A percentile compares a stretch with the other conserved stretches of the same genome.
phyloP scores from a whole-genome alignment of 768 basidiomycete species.

The Sistotremastrum niveocremeum region DNA sequence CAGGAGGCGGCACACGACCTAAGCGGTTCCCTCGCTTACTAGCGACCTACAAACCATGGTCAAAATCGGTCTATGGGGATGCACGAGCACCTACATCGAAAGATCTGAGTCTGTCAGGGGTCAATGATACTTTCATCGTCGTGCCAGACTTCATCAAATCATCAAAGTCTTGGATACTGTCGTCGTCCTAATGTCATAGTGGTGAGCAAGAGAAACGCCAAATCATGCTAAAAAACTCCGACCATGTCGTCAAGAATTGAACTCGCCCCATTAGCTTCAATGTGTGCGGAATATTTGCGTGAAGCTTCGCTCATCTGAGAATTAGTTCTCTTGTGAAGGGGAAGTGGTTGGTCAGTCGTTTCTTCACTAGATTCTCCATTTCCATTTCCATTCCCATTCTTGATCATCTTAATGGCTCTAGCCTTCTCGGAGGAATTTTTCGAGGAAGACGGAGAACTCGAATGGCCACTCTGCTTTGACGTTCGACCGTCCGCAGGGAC shows the following conservation, averaged over 20 bases:
- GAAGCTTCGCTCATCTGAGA: slow-evolving; percentile 27
- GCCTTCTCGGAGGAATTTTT: slow-evolving; percentile 49
- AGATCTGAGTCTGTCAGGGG: slow-evolving; percentile 82
- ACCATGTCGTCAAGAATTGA: slow-evolving; percentile 17
- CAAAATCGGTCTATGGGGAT: not conserved
- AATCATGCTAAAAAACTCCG: too few species aligned
- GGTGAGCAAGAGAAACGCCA: too few species aligned
- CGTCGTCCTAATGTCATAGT: slow-evolving; percentile 31
- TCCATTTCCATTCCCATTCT: not conserved
- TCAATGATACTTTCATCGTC: slow-evolving; percentile 93
- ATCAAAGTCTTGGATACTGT: slow-evolving; percentile 73
- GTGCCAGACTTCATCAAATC: slow-evolving; percentile 79
- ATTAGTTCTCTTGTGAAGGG: slow-evolving; percentile 5
- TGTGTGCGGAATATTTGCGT: slow-evolving; percentile 11
- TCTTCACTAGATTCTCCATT: too few species aligned
- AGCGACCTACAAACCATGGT: too few species aligned
- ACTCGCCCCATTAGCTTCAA: slow-evolving; percentile 3
- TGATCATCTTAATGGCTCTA: slow-evolving; percentile 47
- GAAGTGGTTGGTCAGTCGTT: too few species aligned
- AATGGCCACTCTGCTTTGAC: slow-evolving; percentile 5
- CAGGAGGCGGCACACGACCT: too few species aligned
- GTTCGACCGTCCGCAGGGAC: slow-evolving; percentile 29
- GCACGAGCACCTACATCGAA: slow-evolving; percentile 62
- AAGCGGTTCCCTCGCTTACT: too few species aligned
- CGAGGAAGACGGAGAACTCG: too few species aligned